Evolutionary conservation across 371 early-diverging fungal genomes (phyloP), one percentile per base, ranked within the genome.

Genomic region (Thermomucor indicae-seudaticae): DNA sequence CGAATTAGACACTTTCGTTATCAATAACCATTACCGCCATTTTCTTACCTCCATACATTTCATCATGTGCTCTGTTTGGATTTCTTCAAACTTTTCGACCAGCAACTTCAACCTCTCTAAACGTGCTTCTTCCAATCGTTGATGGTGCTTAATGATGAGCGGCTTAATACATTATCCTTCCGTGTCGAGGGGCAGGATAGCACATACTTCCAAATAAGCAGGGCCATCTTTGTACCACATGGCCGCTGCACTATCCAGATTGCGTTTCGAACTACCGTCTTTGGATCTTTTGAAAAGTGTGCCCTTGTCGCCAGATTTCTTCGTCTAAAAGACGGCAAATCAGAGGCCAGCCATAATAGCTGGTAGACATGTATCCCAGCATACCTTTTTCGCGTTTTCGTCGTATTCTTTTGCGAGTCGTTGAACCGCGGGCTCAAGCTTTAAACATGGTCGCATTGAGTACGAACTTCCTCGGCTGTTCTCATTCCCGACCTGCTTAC

Each of bases 391-490:
- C 11, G 47, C 51, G 37, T 59, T 29, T 4, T 54, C 64, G 19
- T 73, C 74, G 52, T 58, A 73, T 16, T 73, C 74, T 44, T 65
- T 73, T 17, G 67, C 67, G 16, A 73, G 52, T 17, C 60, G 60
- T 32, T 60, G 61, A 51, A 70, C 62, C 23, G 64, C 64, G 6
- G 67, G 38, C 32, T 73, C 74, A 24, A 65, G 58, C 74, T 73
- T 24, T 23, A 24, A 1, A 3, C 14, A 30, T 14, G 40, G 12
- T 12, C 11, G 11, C 8, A 38, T n/a, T n/a, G n/a, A n/a, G n/a
- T n/a, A n/a, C n/a, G n/a, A n/a, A n/a, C n/a, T n/a, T n/a, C n/a
- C n/a, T n/a, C n/a, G n/a, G n/a, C n/a, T n/a, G n/a, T n/a, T n/a
- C n/a, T n/a, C n/a, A n/a, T n/a, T n/a, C n/a, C n/a, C n/a, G n/a